Conservation (phyloP, 2,329 filamentous ascomycete genomes). For the Aciculosporium take region DNA sequence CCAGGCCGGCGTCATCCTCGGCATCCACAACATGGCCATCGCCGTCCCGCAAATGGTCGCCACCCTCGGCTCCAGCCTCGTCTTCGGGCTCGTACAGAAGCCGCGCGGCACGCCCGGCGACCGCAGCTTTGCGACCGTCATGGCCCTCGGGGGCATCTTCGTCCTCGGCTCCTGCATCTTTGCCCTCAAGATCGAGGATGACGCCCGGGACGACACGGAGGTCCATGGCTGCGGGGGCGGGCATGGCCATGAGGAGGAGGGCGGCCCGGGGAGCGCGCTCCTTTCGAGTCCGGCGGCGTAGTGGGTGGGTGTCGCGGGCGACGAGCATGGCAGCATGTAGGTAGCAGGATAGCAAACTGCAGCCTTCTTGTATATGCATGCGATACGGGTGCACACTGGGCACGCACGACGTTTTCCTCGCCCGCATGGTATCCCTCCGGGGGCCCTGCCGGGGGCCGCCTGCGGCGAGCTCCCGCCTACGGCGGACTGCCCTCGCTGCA, state of each 20-base stretch:
- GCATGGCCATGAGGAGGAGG: slow-evolving; percentile 16
- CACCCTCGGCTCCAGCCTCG: slow-evolving; percentile 66
- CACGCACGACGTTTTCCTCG: too few species aligned
- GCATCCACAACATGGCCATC: slow-evolving; percentile 91
- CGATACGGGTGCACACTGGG: too few species aligned
- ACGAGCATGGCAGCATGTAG: neutral
- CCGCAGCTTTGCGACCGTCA: slow-evolving; percentile 71
- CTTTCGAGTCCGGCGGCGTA: neutral
- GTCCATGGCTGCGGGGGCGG: neutral
- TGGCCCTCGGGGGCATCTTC: slow-evolving; percentile 69
- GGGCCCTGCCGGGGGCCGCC: too few species aligned
- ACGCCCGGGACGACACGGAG: slow-evolving; percentile 21
- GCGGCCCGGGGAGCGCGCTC: slow-evolving; percentile 13
- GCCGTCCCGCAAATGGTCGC: slow-evolving; percentile 85
- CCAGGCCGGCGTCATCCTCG: slow-evolving; percentile 79
- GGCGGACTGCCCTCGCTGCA: too few species aligned
- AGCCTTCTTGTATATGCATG: neutral
- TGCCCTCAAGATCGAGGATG: slow-evolving; percentile 53
- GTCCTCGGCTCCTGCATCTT: slow-evolving; percentile 65
- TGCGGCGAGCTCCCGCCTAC: too few species aligned
- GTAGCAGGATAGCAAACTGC: neutral
- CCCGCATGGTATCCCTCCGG: too few species aligned
- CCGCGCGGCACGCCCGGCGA: slow-evolving; percentile 74
- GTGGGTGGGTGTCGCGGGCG: too few species aligned
- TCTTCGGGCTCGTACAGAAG: slow-evolving; percentile 80